A percentile compares a stretch with the other conserved stretches of the same genome.
phyloP scores from a whole-genome alignment of 495 filamentous ascomycete species.

The Emericellopsis terricola region DNA sequence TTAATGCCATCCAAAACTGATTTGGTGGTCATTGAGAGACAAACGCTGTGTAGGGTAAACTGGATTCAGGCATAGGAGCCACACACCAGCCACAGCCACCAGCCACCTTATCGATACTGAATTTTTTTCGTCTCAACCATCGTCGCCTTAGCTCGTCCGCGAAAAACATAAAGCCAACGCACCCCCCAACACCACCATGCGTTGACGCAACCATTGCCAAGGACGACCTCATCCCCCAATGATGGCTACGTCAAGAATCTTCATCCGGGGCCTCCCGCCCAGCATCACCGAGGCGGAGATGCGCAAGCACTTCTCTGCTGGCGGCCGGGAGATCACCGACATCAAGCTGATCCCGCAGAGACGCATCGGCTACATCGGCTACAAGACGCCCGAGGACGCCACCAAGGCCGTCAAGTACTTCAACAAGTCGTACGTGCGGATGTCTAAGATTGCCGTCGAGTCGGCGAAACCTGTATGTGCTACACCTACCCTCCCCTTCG shows the following conservation, averaged over 20 bases:
- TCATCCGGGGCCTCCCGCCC: constrained; percentile 73
- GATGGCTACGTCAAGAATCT: constrained; percentile 70
- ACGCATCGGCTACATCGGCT: constrained; percentile 91
- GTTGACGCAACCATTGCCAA: constrained; percentile 1
- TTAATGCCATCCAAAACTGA: too few relatives aligned
- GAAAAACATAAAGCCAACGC: too few relatives aligned
- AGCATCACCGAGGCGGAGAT: constrained; percentile 60
- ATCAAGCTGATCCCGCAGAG: constrained; percentile 73
- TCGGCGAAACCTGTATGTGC: constrained; percentile 70
- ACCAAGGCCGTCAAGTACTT: constrained; percentile 76
- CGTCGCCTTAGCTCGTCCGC: too few relatives aligned
- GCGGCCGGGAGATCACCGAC: constrained; percentile 64
- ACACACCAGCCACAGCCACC: too few relatives aligned
- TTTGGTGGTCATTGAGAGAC: too few relatives aligned
- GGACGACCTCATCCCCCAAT: constrained; percentile 5
- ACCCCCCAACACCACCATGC: not conserved
- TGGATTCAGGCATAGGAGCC: too few relatives aligned
- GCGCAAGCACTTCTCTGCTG: constrained; percentile 63
- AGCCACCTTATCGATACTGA: too few relatives aligned
- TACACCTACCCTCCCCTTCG: not conserved
- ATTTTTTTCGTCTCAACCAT: too few relatives aligned
- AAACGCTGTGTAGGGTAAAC: too few relatives aligned
- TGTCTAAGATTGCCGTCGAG: constrained; percentile 91
- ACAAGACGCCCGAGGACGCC: constrained; percentile 67
- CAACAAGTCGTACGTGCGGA: constrained; percentile 84